A percentile compares a stretch with the other conserved stretches of the same genome.
phyloP scores from a whole-genome alignment of 2,329 filamentous ascomycete species.

The Berkeleyomyces rouxiae region DNA sequence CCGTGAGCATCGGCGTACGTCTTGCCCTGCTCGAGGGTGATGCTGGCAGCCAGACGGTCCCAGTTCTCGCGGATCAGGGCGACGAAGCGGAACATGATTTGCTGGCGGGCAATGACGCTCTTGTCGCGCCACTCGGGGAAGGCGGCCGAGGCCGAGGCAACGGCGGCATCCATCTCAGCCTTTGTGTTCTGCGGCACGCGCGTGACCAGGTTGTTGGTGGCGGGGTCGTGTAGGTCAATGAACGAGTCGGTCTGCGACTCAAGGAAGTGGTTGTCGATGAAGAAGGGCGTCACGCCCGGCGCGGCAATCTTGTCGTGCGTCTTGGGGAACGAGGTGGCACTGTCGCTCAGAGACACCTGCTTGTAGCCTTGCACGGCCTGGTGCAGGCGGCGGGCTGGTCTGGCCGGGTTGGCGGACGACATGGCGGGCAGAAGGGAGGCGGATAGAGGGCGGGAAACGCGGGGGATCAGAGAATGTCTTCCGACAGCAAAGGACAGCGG shows the following conservation, averaged over 20 bases:
- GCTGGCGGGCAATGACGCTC: slow-evolving; percentile 56
- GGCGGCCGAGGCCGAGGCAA: slow-evolving; percentile 59
- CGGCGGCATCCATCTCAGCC: slow-evolving; percentile 56
- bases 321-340: slow-evolving; percentile 46
- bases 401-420: slow-evolving; percentile 19
- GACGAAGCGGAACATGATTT: slow-evolving; percentile 79
- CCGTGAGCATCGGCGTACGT: slow-evolving; percentile 70
- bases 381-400: slow-evolving; percentile 37
- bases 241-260: slow-evolving; percentile 50
- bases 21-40: slow-evolving; percentile 79
- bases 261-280: slow-evolving; percentile 65
- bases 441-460: neutral
- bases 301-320: slow-evolving; percentile 53
- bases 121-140: slow-evolving; percentile 59
- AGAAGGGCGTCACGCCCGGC: slow-evolving; percentile 60
- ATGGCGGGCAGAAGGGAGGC: slow-evolving; percentile 9
- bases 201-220: slow-evolving; percentile 72
- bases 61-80: slow-evolving; percentile 66
- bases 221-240: slow-evolving; percentile 68
- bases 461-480: neutral
- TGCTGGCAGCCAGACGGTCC: slow-evolving; percentile 70
- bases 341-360: slow-evolving; percentile 33
- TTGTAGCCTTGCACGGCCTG: slow-evolving; percentile 19
- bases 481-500: slow-evolving; percentile 2
- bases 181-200: slow-evolving; percentile 69